Evolutionary conservation across 2,329 filamentous ascomycete species (phyloP).

Genomic region (Alternaria sp.): DNA sequence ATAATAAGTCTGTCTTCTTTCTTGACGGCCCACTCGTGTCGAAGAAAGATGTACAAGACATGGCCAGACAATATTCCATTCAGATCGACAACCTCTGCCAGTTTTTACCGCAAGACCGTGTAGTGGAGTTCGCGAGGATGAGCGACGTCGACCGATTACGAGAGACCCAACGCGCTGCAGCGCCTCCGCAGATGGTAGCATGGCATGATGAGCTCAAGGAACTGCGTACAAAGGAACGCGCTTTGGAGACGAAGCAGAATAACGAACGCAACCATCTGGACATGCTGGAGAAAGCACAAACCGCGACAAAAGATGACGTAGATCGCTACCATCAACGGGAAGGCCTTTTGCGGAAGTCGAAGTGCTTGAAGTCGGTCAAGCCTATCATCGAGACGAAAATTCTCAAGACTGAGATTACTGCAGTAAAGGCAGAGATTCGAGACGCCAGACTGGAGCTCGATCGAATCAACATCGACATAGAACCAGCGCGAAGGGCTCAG

Average conservation of each 20-base stretch:
- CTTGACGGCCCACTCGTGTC: slow-evolving; percentile 70
- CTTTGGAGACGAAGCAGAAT: slow-evolving; percentile 63
- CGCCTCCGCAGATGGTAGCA: slow-evolving; percentile 76
- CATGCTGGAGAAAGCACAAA: slow-evolving; percentile 75
- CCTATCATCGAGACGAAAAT: slow-evolving; percentile 70
- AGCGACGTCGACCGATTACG: slow-evolving; percentile 80
- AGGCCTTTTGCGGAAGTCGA: slow-evolving; percentile 66
- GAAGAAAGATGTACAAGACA: slow-evolving; percentile 68
- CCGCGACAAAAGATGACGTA: slow-evolving; percentile 78
- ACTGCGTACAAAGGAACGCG: slow-evolving; percentile 72
- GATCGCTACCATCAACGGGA: slow-evolving; percentile 80
- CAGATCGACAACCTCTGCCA: slow-evolving; percentile 98
- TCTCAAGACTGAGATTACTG: slow-evolving; percentile 55
- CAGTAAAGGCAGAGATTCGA: slow-evolving; percentile 63
- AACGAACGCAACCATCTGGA: slow-evolving; percentile 67
- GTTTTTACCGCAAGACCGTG: slow-evolving; percentile 93
- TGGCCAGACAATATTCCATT: slow-evolving; percentile 78
- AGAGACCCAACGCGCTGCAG: slow-evolving; percentile 88
- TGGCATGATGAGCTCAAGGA: slow-evolving; percentile 78
- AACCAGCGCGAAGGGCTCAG: slow-evolving; percentile 73
- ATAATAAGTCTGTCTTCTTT: slow-evolving; percentile 80
- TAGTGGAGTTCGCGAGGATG: slow-evolving; percentile 89
- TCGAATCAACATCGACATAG: slow-evolving; percentile 65
- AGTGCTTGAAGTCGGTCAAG: slow-evolving; percentile 68
- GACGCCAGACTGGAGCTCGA: slow-evolving; percentile 63